Evolutionary conservation across 2,329 filamentous ascomycete genomes (phyloP), one percentile per base, ranked within the genome.

Genomic region (Botryosphaeria dothidea): DNA sequence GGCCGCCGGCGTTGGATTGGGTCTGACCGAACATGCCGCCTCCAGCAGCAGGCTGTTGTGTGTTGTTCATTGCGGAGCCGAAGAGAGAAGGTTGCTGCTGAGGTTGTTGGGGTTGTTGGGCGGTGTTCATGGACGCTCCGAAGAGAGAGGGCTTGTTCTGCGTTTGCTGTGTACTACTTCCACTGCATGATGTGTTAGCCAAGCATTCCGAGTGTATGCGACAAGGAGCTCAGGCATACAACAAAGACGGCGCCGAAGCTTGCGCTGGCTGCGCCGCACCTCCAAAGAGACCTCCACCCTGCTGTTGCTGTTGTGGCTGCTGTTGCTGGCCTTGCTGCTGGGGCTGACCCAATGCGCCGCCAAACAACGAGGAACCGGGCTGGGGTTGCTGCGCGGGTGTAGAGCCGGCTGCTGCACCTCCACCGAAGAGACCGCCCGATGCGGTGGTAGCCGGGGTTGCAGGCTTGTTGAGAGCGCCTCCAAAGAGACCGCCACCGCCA

Each of bases 181-280:
- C 75, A 70, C 74, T 79, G 67, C 65, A 67, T 64, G 66, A 71
- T 66, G 67, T 62, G 70, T 77, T 73, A 77, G 74, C 54, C 43
- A 63, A 61, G 65, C 64, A 64, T 56, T 64, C 56, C 46, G 51
- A 64, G 65, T 62, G 73, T 68, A 8, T 75, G 72, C 68, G 71
- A 76, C 66, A 75, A 74, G 67, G 75, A 75, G 29, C 41, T 60
- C 58, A 67, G 65, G 69, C 77, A 69, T 74, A 79, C 77, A 78
- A 78, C 4, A 78, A 67, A 41, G 75, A 77, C 13, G 74, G 74
- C 57, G 74, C 74, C 34, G 67, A 34, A 51, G 69, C 66, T 21
- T 73, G 65, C 63, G 75, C 66, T 46, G 68, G 63, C 60, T 68
- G 73, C 52, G 67, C 68, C 23, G 70, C 52, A 29, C 64, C 66